phyloP scores from a whole-genome alignment of 2,329 filamentous ascomycete species.

The Fusarium marasasianum region DNA sequence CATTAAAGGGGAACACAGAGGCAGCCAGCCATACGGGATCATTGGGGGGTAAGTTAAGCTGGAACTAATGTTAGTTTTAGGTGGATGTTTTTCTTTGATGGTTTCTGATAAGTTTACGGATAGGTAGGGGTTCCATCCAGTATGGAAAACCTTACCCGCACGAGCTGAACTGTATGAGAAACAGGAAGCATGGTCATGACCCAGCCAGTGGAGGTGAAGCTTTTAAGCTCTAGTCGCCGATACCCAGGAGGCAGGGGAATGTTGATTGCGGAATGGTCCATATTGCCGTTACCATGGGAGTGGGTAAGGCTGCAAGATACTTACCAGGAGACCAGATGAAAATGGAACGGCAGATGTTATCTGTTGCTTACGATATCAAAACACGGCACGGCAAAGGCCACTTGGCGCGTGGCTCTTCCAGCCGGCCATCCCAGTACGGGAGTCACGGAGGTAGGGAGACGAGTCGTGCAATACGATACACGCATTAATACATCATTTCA shows the following conservation, averaged over 20 bases:
- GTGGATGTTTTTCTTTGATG: background rate
- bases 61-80: background rate
- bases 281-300: conserved; percentile 6
- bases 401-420: background rate
- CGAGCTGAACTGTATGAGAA: background rate
- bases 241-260: background rate
- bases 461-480: background rate
- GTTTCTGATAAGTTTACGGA: background rate
- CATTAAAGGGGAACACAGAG: background rate
- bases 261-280: background rate
- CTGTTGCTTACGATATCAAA: background rate
- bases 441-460: background rate
- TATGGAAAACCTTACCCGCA: background rate
- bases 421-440: background rate
- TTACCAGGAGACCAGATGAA: conserved; percentile 1
- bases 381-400: background rate
- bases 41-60: background rate
- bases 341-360: conserved; percentile 9
- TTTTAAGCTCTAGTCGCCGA: background rate
- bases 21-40: background rate
- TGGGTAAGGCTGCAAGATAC: conserved; percentile 11
- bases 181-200: background rate
- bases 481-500: background rate
- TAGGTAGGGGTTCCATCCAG: background rate
- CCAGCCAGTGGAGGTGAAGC: background rate